Base-by-base conservation (phyloP, 345 rosid genomes). In the Barbarea vulgaris region DNA sequence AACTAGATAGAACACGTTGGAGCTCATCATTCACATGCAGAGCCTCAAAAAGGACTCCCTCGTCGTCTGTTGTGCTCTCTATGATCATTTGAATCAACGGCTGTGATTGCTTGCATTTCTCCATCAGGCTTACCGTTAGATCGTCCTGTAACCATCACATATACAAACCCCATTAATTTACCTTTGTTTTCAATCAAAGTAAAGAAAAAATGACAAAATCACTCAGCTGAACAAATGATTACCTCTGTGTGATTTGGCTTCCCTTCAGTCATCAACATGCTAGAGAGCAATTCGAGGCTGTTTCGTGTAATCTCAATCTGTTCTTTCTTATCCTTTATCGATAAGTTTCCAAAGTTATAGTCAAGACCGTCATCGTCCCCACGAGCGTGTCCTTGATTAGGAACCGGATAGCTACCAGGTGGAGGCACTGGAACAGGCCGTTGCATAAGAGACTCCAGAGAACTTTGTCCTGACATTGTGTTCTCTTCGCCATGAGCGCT, bases 261-360 rank as follows among this genome's bases (percentile, higher is more conserved):
- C 47, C 80, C 80, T 41, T 92, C 89, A 19, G 76, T 71, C 54
- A 72, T 87, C 84, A 92, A 74, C 79, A 87, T 84, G 82, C 96
- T 92, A 66, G 92, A 88, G 36, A 89, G 91, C 79, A 89, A 82
- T 27, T 89, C 96, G 51, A 92, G 81, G 70, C 88, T 90, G 88
- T 88, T 90, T 52, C 91, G 71, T 30, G 92, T 77, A 34, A 85
- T 82, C 72, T 85, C 81, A 59, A 92, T 80, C 55, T 78, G 64
- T 77, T 86, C 87, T 78, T 88, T 89, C 84, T 85, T 89, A 68
- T 88, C 87, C 44, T 85, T 75, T 65, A 59, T 78, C 1, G 96
- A 85, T 68, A 84, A 72, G 67, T 62, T 67, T 22, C 85, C 82
- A 58, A 69, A 73, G 76, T 70, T 78, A 74, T 77, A 80, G 55